Evolutionary conservation across 2,329 filamentous ascomycete species (phyloP), one percentile per base, ranked within the genome.

Genomic region (Dothistroma septosporum): DNA sequence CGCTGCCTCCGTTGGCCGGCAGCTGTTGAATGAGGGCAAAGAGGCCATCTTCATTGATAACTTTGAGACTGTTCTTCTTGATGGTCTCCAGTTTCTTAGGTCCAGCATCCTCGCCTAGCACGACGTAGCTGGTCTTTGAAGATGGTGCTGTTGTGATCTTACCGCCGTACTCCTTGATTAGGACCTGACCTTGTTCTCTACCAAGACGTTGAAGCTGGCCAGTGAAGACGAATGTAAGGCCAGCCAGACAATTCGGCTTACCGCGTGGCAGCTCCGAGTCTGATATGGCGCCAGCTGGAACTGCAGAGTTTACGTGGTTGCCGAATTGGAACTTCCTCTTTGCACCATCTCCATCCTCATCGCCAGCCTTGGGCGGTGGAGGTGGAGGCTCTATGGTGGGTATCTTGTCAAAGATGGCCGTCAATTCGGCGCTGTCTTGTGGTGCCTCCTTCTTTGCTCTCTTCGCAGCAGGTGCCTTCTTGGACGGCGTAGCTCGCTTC

Each of bases 1-100:
- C 90, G 70, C 88, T 85, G 8, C 95, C 94, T 50, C 95, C 94
- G 70, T 91, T 89, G 0, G 91, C 89, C 44, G 94, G 93, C 56
- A 97, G 81, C 50, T 79, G 82, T 62, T 86, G 83, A 67, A 99
- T 95, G 49, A 99, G 82, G 61, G 90, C 88, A 67, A 96, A 96
- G 2, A 99, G 78, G 0, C 94, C 95, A 67, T 95, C 85, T 73
- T 99, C 95, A 69, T 97, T 88, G 71, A 99, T 97, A 0, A 92
- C 95, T 75, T 92, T 97, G 73, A 97, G 85, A 0, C 85, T 85
- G 68, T 89, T 79, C 21, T 91, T 83, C 59, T 84, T 82, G 67
- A 99, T 97, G 67, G 92, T 97, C 66, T 87, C 82, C 46, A 99
- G 81, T 74, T 99, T 99, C 76, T 89, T 95, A 0, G 94, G 94